Conservation (phyloP, 108 stramenopile genomes). For the Cyclotella distinguenda region DNA sequence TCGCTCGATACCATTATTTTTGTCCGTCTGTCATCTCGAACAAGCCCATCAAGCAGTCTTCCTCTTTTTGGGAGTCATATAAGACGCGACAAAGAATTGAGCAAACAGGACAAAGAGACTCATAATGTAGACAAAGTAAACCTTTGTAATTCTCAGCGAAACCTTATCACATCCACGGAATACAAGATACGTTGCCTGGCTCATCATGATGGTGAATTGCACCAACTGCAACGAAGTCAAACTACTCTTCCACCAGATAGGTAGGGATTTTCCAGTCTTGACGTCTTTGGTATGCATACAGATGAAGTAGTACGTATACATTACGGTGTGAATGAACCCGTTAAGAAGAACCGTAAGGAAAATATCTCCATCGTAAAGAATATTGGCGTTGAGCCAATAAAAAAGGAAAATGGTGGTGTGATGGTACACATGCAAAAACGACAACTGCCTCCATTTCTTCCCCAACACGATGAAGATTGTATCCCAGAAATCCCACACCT, state of each 20-base stretch:
- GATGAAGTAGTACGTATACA: conserved; percentile 99
- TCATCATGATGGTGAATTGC: conserved; percentile 98
- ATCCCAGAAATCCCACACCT: conserved; percentile 99
- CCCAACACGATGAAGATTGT: conserved; percentile 98
- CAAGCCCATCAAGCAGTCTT: conserved; percentile 34
- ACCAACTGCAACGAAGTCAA: conserved; percentile 94
- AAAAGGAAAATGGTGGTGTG: conserved; percentile 98
- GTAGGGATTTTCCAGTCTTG: conserved; percentile 84
- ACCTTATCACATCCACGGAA: conserved; percentile 61
- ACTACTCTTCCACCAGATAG: conserved; percentile 97
- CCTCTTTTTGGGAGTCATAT: conserved; percentile 89
- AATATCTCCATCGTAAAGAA: conserved; percentile 95
- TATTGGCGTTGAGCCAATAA: conserved; percentile 95
- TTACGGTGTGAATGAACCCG: conserved; percentile 98
- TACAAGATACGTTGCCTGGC: conserved; percentile 89
- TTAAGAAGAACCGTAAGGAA: conserved; percentile 96
- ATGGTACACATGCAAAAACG: conserved; percentile 99
- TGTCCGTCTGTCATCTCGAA: background rate
- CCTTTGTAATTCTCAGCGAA: conserved; percentile 63
- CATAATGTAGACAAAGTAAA: conserved; percentile 95
- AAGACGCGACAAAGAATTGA: conserved; percentile 94
- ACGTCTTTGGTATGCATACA: conserved; percentile 96
- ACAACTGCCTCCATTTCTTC: conserved; percentile 98
- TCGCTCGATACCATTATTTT: too few species aligned
- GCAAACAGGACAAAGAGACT: conserved; percentile 94